Percentiles rank a stretch among this genome's conserved stretches.
Conservation (phyloP, 1,284 basidiomycete species). For the Baeospora myosura region DNA sequence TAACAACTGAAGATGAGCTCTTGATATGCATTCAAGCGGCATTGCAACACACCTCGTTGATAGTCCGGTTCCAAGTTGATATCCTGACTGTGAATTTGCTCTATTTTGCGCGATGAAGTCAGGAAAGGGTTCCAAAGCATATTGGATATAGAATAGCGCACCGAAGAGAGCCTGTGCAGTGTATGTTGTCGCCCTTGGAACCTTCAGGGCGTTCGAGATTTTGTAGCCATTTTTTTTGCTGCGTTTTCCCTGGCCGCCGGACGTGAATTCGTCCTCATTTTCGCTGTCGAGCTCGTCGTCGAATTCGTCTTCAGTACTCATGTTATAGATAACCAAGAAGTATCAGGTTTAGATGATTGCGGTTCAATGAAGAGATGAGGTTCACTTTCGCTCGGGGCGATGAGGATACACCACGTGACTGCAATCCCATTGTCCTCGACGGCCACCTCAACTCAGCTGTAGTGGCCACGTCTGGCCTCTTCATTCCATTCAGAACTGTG, state of each 20-base stretch:
- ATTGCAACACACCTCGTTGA: slow-evolving; percentile 9
- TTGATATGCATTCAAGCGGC: neutral
- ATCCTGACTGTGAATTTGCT: slow-evolving; percentile 5
- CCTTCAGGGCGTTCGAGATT: neutral
- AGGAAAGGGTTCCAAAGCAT: neutral
- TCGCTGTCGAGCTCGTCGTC: too few species aligned
- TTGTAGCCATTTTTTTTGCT: neutral
- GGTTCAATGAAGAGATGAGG: too few species aligned
- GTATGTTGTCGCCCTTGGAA: slow-evolving; percentile 2
- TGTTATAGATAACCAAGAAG: too few species aligned
- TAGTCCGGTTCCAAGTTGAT: slow-evolving; percentile 12
- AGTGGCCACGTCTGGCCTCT: too few species aligned
- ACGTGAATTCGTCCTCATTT: neutral
- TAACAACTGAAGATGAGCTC: slow-evolving; percentile 17
- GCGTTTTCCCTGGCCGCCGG: neutral
- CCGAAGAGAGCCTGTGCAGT: neutral
- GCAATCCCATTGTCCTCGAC: too few species aligned
- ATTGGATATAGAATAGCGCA: neutral
- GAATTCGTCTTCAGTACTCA: too few species aligned
- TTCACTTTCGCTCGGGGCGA: too few species aligned
- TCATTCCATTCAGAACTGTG: too few species aligned
- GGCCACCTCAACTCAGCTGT: too few species aligned
- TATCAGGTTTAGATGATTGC: too few species aligned
- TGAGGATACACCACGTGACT: too few species aligned
- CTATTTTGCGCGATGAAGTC: slow-evolving; percentile 1